Conservation (phyloP, 306 rosid species). For the Prosopis cineraria region DNA sequence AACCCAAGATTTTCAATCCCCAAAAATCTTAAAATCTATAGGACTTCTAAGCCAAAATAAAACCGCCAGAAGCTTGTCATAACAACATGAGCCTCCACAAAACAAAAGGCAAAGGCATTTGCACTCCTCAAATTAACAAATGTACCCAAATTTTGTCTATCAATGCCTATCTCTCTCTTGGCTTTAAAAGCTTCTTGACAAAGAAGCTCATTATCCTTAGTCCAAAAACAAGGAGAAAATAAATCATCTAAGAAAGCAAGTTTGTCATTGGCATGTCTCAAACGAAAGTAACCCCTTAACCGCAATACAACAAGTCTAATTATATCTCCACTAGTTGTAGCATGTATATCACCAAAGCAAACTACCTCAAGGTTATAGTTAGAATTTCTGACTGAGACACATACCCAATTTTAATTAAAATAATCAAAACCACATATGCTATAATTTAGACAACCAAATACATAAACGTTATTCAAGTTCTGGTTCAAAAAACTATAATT, state of each 20-base stretch:
- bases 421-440: background rate
- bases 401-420: background rate
- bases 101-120: no score
- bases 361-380: background rate
- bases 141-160: background rate
- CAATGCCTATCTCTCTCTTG: background rate
- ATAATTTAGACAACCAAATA: background rate
- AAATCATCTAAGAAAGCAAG: background rate
- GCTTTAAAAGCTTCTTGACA: conserved; percentile 16
- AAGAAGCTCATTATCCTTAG: background rate
- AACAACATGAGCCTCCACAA: background rate
- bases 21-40: background rate
- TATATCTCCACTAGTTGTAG: no score
- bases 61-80: background rate
- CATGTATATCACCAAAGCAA: background rate
- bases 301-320: no score
- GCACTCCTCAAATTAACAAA: no score
- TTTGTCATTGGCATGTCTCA: background rate
- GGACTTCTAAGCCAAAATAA: background rate
- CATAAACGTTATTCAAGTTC: background rate
- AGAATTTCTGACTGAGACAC: background rate
- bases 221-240: conserved; percentile 1
- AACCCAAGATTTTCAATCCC: background rate
- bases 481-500: background rate
- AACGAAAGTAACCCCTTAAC: background rate